Base-by-base conservation (phyloP, 2,329 filamentous ascomycete genomes). In the Rhytidhysteron rufulum region DNA sequence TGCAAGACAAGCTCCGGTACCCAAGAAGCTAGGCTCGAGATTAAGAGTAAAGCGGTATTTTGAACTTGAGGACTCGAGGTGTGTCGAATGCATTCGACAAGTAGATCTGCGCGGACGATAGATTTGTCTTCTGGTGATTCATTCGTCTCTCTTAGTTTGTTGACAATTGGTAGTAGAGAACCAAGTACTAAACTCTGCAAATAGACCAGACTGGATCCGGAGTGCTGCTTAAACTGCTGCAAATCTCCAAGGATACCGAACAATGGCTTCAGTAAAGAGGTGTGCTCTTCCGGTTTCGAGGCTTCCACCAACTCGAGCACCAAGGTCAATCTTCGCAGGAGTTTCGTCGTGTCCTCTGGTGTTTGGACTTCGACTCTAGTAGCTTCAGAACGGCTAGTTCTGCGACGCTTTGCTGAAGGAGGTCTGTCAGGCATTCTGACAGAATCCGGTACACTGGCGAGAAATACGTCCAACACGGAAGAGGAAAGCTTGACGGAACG, bases 11-110 rank as follows among this genome's bases (percentile, higher is more conserved):
- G 72, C 62, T 95, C 90, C 0, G 94, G 93, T 0, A 88, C 88
- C 51, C 90, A 86, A 29, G 85, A 85, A 17, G 93, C 91, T 30
- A 98, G 74, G 41, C 83, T 85, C 18, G 91, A 89, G 42, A 97
- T 87, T 19, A 98, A 74, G 7, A 97, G 78, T 11, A 98, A 74
- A 4, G 93, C 90, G 5, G 85, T 83, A 58, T 95, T 96, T 61
- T 97, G 94, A 5, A 98, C 89, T 48, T 95, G 88, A 1, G 90
- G 89, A 62, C 86, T 96, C 19, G 87, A 82, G 0, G 90, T 94
- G 46, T 88, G 90, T 57, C 94, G 86, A 32, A 98, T 86, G 69
- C 90, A 96, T 58, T 94, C 90, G 35, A 97, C 89, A 40, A 98
- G 82, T 33, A 97, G 69, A 62, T 98, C 93, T 3, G 88, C 87